These are phyloP conservation scores for Corymbia calophylla DNA, from an alignment of 441 rosid genomes.

Conservation along the genomic window DNA sequence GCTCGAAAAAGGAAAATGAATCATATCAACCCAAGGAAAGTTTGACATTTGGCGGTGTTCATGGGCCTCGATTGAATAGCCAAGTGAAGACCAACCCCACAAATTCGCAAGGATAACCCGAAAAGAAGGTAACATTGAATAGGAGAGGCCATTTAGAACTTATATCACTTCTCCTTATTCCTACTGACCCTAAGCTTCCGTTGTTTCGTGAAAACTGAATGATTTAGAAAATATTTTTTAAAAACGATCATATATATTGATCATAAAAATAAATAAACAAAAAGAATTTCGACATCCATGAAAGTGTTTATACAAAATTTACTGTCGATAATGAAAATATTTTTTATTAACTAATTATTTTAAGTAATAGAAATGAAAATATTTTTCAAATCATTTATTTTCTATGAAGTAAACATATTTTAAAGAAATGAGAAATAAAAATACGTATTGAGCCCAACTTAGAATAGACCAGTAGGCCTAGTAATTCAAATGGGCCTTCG, in stretches of 20 bases:
- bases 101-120: background rate
- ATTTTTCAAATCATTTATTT: fast-evolving
- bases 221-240: fast-evolving
- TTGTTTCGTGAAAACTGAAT: fast-evolving
- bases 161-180: too few relatives aligned
- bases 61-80: background rate
- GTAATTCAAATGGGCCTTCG: background rate
- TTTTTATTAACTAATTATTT: fast-evolving
- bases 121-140: background rate
- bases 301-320: background rate
- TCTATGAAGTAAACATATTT: fast-evolving
- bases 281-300: background rate
- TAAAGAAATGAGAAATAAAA: background rate
- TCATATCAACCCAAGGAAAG: background rate
- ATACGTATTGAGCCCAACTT: background rate
- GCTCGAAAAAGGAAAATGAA: background rate
- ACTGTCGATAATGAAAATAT: background rate
- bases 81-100: background rate
- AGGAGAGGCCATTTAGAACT: too few relatives aligned
- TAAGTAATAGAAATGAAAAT: fast-evolving
- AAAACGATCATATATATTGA: background rate
- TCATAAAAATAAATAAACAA: background rate
- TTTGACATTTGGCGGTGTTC: background rate
- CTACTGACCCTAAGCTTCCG: too few relatives aligned
- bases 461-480: background rate